Base-by-base conservation (phyloP, 176 grass and related monocot genomes). In the Phragmites australis region DNA sequence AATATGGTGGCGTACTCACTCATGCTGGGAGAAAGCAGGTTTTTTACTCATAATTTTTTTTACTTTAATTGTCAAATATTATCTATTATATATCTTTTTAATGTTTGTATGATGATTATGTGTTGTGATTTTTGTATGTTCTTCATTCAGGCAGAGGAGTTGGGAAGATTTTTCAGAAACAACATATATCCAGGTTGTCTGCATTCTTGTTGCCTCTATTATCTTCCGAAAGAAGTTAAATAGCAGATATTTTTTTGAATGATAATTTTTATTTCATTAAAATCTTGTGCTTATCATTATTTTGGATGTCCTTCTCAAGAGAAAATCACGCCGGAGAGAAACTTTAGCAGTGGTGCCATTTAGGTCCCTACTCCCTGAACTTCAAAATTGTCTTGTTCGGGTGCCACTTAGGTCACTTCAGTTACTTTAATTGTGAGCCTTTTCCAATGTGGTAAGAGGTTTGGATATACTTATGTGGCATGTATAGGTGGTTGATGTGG, bases 21-120 rank as follows among this genome's bases (percentile, higher is more conserved):
- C 96, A 99, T 91, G 96, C 96, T 59, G 96, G 96, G 42, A 85
- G 96, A 93, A 99, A 99, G 77, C 96, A 99, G 92, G 96, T 93
- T 81, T 78, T 9, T 4, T 69, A 30, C 39, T 73, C 68, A 43
- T 29, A 55, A 44, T 32, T 56, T 27, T 53, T 58, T 55, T 43
- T 26, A 14, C 64, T 52, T 11, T 43, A 71, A 1, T 26, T 77
- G 23, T 67, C 8, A 56, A n/a, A 44, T 72, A 51, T 41, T 51
- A 51, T 10, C 29, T 47, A 61, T 84, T 84, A 26, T 37, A 19
- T 70, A 31, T 70, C 8, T 60, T 50, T 12, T 69, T 51, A 82
- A 44, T 32, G 29, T 82, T 72, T 2, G 16, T 70, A 58, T 47
- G 37, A 41, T 79, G 13, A 34, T 18, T 40, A 12, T 85, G 53